Conservation (phyloP, 768 basidiomycete species). For the Chalciporus chontae region DNA sequence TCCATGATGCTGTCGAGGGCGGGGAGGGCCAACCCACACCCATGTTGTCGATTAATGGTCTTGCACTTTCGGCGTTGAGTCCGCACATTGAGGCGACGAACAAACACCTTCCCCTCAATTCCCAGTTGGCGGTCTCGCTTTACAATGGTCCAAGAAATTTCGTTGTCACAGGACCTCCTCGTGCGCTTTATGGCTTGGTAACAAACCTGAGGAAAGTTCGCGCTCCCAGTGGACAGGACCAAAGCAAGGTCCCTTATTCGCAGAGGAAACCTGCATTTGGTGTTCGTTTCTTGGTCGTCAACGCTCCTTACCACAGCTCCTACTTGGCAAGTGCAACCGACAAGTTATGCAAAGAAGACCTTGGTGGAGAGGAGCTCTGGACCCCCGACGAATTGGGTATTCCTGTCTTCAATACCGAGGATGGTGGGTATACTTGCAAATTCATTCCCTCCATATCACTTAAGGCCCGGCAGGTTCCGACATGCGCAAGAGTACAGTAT, state of each 20-base stretch:
- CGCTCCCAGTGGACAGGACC: constrained; percentile 83
- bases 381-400: constrained; percentile 62
- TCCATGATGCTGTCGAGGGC: constrained; percentile 84
- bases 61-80: constrained; percentile 72
- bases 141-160: constrained; percentile 89
- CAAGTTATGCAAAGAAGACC: constrained; percentile 71
- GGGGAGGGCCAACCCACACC: constrained; percentile 92
- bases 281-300: constrained; percentile 91
- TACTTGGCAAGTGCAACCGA: constrained; percentile 77
- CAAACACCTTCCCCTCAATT: constrained; percentile 73
- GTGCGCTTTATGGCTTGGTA: constrained; percentile 91
- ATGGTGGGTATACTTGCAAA: constrained; percentile 54
- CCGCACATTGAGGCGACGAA: constrained; percentile 85
- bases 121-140: constrained; percentile 81
- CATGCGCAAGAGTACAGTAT: constrained; percentile 62
- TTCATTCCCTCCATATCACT: constrained; percentile 20
- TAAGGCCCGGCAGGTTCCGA: constrained; percentile 62
- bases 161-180: constrained; percentile 89
- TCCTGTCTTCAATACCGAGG: constrained; percentile 89
- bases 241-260: constrained; percentile 91
- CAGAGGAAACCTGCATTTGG: constrained; percentile 94
- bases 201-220: constrained; percentile 87
- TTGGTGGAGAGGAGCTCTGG: constrained; percentile 80
- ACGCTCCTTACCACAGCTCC: constrained; percentile 92
- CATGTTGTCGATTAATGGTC: constrained; percentile 89